Conservation (phyloP, 257 asterid species). For the Gentiana straminea region DNA sequence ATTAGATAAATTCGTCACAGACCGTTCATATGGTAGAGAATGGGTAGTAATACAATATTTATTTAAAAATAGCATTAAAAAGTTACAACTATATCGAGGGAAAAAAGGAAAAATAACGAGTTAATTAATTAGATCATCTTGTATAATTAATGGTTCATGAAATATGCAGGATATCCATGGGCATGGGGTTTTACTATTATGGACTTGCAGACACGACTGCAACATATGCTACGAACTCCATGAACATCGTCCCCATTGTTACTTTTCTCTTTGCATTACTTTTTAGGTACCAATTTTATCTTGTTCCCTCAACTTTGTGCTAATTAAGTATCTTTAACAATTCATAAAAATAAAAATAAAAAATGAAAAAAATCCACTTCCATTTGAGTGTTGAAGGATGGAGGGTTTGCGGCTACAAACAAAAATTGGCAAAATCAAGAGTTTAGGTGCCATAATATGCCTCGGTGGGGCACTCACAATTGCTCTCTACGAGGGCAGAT, state of each 20-base stretch:
- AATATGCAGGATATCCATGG: conserved; percentile 42
- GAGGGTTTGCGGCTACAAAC: conserved; percentile 16
- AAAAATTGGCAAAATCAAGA: conserved; percentile 28
- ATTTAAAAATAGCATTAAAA: too few relatives aligned
- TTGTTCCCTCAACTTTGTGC: too few relatives aligned
- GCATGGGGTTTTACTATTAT: conserved; percentile 47
- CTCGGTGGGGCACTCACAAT: conserved; percentile 41
- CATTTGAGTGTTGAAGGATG: conserved; percentile 2
- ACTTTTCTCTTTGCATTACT: conserved; percentile 40
- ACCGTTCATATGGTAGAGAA: too few relatives aligned
- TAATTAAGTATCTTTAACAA: too few relatives aligned
- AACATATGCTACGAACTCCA: conserved; percentile 56
- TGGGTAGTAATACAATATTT: too few relatives aligned
- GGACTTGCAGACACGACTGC: conserved; percentile 67
- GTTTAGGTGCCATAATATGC: conserved; percentile 38
- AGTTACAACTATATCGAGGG: too few relatives aligned
- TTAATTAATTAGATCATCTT: too few relatives aligned
- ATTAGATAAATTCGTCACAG: too few relatives aligned
- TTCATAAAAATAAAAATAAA: too few relatives aligned
- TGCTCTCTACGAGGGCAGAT: conserved; percentile 40
- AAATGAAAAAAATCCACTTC: too few relatives aligned
- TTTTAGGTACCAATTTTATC: conserved; percentile 38
- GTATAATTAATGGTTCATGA: too few relatives aligned
- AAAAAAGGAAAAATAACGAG: too few relatives aligned
- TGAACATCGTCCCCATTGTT: conserved; percentile 39